Conservation (phyloP, 1,284 basidiomycete genomes). For the Trametes sp. region DNA sequence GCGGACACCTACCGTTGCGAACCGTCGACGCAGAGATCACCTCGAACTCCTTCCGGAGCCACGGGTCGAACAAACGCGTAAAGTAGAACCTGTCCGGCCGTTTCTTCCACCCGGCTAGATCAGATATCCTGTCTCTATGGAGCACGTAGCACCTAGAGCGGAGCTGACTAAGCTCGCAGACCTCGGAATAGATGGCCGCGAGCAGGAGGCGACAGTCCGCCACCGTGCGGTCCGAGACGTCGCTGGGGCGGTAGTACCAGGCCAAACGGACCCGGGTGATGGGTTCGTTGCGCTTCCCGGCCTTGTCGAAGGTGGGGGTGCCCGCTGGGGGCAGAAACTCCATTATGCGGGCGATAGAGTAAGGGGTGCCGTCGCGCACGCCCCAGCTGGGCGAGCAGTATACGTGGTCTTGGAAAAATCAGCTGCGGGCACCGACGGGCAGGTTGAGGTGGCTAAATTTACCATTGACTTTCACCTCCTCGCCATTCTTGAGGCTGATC, state of each 20-base stretch:
- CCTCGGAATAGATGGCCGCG: slow-evolving; percentile 94
- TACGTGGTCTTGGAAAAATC: slow-evolving; percentile 82
- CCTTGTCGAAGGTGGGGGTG: slow-evolving; percentile 50
- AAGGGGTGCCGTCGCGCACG: slow-evolving; percentile 90
- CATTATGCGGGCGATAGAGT: slow-evolving; percentile 95
- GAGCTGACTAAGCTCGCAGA: slow-evolving; percentile 91
- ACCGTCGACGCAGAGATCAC: slow-evolving; percentile 89
- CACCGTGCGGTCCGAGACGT: slow-evolving; percentile 85
- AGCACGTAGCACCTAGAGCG: slow-evolving; percentile 92
- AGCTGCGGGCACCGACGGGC: slow-evolving; percentile 34
- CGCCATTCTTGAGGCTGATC: slow-evolving; percentile 73
- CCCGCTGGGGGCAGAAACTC: slow-evolving; percentile 89
- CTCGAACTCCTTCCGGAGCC: slow-evolving; percentile 98
- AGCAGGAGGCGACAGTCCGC: slow-evolving; percentile 90
- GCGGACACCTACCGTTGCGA: slow-evolving; percentile 78
- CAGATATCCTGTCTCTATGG: slow-evolving; percentile 93
- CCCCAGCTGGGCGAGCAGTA: slow-evolving; percentile 94
- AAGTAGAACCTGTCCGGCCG: slow-evolving; percentile 96
- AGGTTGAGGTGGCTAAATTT: slow-evolving; percentile 40
- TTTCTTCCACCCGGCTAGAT: slow-evolving; percentile 95
- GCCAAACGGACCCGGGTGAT: slow-evolving; percentile 87
- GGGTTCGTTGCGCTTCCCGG: slow-evolving; percentile 62
- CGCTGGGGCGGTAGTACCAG: slow-evolving; percentile 92
- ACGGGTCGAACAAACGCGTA: slow-evolving; percentile 93
- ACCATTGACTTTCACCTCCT: slow-evolving; percentile 86